phyloP scores from a whole-genome alignment of 208 protist genomes.

The Acanthamoeba castellanii region DNA sequence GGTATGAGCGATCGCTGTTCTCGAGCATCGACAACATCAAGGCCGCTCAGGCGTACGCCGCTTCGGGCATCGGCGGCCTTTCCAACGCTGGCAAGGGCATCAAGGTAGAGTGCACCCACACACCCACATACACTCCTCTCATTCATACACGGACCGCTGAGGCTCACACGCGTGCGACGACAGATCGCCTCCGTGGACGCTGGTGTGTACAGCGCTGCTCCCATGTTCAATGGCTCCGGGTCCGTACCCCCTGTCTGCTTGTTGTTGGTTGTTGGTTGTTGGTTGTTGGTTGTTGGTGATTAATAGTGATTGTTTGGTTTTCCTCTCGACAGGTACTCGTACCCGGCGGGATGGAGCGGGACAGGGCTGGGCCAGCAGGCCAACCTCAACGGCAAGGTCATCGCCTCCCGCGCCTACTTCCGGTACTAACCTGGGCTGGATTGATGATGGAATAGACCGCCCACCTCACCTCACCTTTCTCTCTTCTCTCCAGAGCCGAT shows the following conservation, averaged over 20 bases:
- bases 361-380: not conserved
- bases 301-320: no score
- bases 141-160: no score
- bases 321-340: conserved; percentile 34
- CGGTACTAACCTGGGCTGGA: no score
- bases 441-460: no score
- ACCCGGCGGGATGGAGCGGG: not conserved
- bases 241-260: not conserved
- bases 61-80: not conserved
- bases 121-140: no score
- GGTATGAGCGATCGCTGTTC: not conserved
- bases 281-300: no score
- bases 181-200: not conserved
- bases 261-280: no score
- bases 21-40: not conserved
- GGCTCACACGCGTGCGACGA: no score
- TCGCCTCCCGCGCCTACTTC: not conserved
- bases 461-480: no score
- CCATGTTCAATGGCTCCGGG: not conserved
- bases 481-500: not conserved
- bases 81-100: not conserved
- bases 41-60: not conserved
- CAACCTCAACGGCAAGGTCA: conserved; percentile 16
- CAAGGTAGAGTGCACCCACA: not conserved
- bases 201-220: not conserved